A percentile compares a stretch with the other conserved stretches of the same genome.
Evolutionary conservation across 1,284 basidiomycete species (phyloP).

Genomic region (Papiliotrema terrestris): DNA sequence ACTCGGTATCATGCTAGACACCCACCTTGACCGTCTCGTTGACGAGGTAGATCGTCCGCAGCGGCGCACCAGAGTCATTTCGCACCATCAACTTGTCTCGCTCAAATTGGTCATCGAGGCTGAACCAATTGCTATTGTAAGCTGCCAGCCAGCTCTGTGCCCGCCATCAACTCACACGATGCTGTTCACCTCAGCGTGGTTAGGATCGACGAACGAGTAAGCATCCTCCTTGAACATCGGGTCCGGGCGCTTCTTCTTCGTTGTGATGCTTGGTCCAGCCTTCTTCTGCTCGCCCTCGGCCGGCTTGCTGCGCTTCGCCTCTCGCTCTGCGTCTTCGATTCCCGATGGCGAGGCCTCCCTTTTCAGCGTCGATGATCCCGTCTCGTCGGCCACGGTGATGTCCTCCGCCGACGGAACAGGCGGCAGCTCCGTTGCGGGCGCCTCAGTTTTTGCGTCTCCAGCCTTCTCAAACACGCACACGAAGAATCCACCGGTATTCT

Average conservation of each 20-base stretch:
- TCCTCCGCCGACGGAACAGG: slow-evolving; percentile 8
- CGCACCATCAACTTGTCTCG: slow-evolving; percentile 72
- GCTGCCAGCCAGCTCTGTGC: neutral
- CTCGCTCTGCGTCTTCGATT: slow-evolving; percentile 8
- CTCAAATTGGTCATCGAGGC: slow-evolving; percentile 64
- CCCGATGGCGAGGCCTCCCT: slow-evolving; percentile 24
- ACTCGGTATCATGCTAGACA: neutral
- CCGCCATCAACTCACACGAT: slow-evolving; percentile 32
- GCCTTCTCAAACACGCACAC: slow-evolving; percentile 76
- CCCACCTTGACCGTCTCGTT: slow-evolving; percentile 71
- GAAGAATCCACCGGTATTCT: slow-evolving; percentile 98
- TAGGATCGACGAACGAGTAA: slow-evolving; percentile 70
- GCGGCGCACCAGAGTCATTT: slow-evolving; percentile 71
- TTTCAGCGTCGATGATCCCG: slow-evolving; percentile 17
- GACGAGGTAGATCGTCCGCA: slow-evolving; percentile 84
- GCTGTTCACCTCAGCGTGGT: slow-evolving; percentile 65
- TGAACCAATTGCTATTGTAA: slow-evolving; percentile 63
- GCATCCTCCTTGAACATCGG: slow-evolving; percentile 81
- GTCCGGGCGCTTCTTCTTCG: slow-evolving; percentile 48
- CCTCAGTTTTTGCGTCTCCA: slow-evolving; percentile 3
- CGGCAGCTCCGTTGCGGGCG: slow-evolving; percentile 8
- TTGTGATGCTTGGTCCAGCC: slow-evolving; percentile 4
- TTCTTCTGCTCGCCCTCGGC: slow-evolving; percentile 17
- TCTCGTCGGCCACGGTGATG: slow-evolving; percentile 22
- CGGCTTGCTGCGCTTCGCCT: slow-evolving; percentile 10